Evolutionary conservation across 116 monocot species (phyloP).

Genomic region (Dioscorea cayenensis): DNA sequence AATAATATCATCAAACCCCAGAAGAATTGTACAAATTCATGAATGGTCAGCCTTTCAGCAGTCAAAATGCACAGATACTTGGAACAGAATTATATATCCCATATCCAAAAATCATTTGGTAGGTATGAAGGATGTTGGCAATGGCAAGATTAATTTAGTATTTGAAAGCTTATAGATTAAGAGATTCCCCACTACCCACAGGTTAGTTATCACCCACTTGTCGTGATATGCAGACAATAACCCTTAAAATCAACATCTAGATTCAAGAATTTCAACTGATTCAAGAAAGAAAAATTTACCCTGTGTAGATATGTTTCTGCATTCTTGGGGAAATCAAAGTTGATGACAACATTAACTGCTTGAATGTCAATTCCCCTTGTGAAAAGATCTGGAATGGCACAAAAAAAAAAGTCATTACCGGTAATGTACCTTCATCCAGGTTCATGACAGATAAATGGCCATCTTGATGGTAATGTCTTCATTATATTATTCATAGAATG

Average conservation of each 20-base stretch:
- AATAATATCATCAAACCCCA: no score
- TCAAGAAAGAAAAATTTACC: conserved; percentile 11
- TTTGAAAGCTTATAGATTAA: no score
- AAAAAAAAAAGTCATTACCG: background rate
- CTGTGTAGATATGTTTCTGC: conserved; percentile 54
- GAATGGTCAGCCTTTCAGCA: background rate
- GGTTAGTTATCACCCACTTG: background rate
- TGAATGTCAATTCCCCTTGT: conserved; percentile 59
- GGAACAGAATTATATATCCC: no score
- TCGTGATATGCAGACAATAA: background rate
- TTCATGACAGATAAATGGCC: no score
- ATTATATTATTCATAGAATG: no score
- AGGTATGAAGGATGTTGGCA: no score
- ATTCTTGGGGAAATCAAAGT: conserved; percentile 62
- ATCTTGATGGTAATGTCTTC: no score
- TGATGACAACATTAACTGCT: conserved; percentile 60
- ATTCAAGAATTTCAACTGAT: background rate
- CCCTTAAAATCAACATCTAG: background rate
- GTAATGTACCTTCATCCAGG: no score
- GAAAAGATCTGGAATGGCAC: conserved; percentile 33
- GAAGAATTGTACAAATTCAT: background rate
- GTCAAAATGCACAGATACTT: background rate
- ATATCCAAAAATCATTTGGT: no score
- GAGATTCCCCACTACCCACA: background rate
- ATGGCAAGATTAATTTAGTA: no score